Base-by-base conservation (phyloP, 139 green algal genomes). In the Pseudopediastrum boryanum region DNA sequence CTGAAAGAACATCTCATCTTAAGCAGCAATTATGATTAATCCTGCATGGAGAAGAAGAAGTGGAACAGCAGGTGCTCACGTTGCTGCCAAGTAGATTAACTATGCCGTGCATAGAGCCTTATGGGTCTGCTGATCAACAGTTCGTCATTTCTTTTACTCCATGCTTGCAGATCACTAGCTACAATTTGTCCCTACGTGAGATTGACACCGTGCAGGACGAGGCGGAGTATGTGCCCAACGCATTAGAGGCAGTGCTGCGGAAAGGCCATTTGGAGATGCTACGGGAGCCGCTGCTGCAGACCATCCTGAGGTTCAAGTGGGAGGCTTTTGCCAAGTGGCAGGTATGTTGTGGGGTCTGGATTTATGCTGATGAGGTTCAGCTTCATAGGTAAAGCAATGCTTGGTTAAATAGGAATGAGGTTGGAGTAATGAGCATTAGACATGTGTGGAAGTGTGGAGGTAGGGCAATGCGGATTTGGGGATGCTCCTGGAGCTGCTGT, bases 241-340 rank as follows among this genome's bases (percentile, higher is more conserved):
- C 86, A 13, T 71, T 89, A n/a, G 86, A 90, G 78, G 85, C 62
- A 12, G 67, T 78, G 1, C 74, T 89, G 43, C 71, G 77, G 38
- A 85, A 85, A 75, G 36, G 76, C 25, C 82, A 89, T 69, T 39
- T 87, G 59, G 68, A 83, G 51, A 77, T 89, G 78, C 78, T 89
- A 70, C 50, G 42, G 44, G 84, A 91, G 78, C 82, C 82, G 23
- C 68, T 91, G 72, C 62, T 91, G 33, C 70, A 71, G n/a, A 86
- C 79, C 27, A 68, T 91, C 62, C 73, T 91, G 38, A 27, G 54
- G 27, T 81, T 77, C 79, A 91, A 91, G 82, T 91, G 86, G 86
- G 50, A 78, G 67, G 73, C 78, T n/a, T 91, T 88, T 79, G 86
- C 81, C 3, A 42, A 59, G 31, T 23, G 39, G 21, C 71, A 78